These are phyloP conservation scores for Penicillium diatomitis DNA, from an alignment of 495 filamentous ascomycete species.

Conservation along the genomic window DNA sequence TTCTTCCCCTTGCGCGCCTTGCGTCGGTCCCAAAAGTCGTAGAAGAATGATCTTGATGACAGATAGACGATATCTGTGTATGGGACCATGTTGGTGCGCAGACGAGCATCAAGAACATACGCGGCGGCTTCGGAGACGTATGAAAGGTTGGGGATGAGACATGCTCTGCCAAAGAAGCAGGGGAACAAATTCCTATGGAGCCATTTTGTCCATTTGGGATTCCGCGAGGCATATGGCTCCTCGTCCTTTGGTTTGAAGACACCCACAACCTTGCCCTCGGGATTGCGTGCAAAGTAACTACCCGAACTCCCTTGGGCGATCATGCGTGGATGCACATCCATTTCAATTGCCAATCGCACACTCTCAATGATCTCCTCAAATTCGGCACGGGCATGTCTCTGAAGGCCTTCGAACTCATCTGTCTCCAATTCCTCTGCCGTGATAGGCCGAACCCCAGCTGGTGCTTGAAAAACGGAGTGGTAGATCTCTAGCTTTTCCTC, in stretches of 20 bases:
- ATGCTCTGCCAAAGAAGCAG: constrained; percentile 92
- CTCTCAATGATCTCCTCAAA: constrained; percentile 90
- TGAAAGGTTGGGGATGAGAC: constrained; percentile 96
- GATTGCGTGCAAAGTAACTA: constrained; percentile 93
- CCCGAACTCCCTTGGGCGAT: constrained; percentile 96
- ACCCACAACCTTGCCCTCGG: constrained; percentile 84
- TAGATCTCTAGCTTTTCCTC: constrained; percentile 92
- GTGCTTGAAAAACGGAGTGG: constrained; percentile 90
- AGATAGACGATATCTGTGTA: constrained; percentile 93
- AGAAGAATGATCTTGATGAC: constrained; percentile 94
- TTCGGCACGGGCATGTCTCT: constrained; percentile 61
- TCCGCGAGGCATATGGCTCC: constrained; percentile 87
- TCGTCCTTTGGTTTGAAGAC: constrained; percentile 99
- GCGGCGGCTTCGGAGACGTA: constrained; percentile 98
- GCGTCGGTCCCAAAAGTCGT: constrained; percentile 92
- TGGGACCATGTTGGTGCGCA: constrained; percentile 86
- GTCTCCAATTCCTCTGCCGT: constrained; percentile 65
- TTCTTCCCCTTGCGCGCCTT: constrained; percentile 81
- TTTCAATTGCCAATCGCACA: constrained; percentile 78
- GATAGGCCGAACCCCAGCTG: constrained; percentile 70
- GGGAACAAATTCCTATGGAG: constrained; percentile 91
- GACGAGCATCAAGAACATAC: constrained; percentile 83
- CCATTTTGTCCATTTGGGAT: constrained; percentile 96
- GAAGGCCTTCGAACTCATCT: constrained; percentile 41
- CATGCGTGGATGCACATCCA: constrained; percentile 87